A percentile compares a stretch with the other conserved stretches of the same genome.
Conservation (phyloP, 768 basidiomycete species). For the Rhodotorula graminis region DNA sequence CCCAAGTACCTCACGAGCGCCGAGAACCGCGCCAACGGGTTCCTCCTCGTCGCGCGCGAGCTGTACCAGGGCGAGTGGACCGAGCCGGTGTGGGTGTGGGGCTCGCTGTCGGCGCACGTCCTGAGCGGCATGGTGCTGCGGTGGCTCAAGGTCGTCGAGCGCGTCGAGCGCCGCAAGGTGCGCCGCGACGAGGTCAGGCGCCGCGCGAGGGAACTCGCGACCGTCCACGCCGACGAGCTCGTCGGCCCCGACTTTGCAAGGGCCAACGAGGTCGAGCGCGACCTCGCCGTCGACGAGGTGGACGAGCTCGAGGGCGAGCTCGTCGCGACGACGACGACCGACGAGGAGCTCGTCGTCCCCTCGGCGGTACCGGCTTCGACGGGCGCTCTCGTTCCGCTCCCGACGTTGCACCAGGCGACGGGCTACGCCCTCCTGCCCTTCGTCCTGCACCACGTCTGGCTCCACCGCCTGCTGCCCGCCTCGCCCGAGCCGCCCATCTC, state of each 20-base stretch:
- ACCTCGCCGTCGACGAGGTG: neutral
- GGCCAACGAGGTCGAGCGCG: neutral
- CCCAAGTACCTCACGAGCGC: slow-evolving; percentile 56
- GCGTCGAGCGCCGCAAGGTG: slow-evolving; percentile 18
- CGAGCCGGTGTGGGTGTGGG: slow-evolving; percentile 38
- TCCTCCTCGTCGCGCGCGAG: slow-evolving; percentile 56
- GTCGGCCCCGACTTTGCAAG: neutral
- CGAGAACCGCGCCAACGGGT: slow-evolving; percentile 86
- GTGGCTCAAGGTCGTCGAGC: slow-evolving; percentile 8
- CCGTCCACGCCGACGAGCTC: neutral
- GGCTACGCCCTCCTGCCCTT: slow-evolving; percentile 40
- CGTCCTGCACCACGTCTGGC: slow-evolving; percentile 27
- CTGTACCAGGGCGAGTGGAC: slow-evolving; percentile 37
- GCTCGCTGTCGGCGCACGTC: slow-evolving; percentile 31
- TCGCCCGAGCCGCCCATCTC: slow-evolving; percentile 31
- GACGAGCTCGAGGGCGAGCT: neutral
- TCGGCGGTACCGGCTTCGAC: neutral
- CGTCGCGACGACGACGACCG: slow-evolving; percentile 1
- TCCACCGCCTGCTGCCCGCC: slow-evolving; percentile 40
- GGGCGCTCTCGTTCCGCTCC: neutral
- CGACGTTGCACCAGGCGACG: slow-evolving; percentile 23
- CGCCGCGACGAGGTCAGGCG: slow-evolving; percentile 8
- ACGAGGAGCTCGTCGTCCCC: slow-evolving; percentile 14
- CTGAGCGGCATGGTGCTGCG: slow-evolving; percentile 26
- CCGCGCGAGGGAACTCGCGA: neutral